Base-by-base conservation (phyloP, 371 early-diverging fungal species). In the Apophysomyces ossiformis region DNA sequence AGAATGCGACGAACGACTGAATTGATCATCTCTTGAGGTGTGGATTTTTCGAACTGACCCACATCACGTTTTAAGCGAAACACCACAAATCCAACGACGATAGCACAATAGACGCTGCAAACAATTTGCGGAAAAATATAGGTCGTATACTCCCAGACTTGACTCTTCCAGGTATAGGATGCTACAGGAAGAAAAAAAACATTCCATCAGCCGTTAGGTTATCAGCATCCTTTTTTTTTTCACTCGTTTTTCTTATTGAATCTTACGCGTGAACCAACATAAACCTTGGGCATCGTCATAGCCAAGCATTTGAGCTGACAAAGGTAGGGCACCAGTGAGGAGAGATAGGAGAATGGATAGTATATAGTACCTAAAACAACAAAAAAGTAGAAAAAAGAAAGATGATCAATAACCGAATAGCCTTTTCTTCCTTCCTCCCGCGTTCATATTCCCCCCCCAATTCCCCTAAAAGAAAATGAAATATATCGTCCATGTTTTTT, bases 241-340 rank as follows among this genome's bases (percentile, higher is more conserved):
- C n/a, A n/a, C n/a, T n/a, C n/a, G n/a, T 57, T 6, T 1, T 32
- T n/a, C n/a, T 46, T 21, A 16, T 13, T 26, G 16, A 15, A 4
- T 57, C 66, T 46, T 70, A 70, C 70, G 66, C n/a, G 63, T 66
- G 44, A 38, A 72, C 72, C 69, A 72, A 54, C 72, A 72, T 16
- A 45, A 59, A 16, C 64, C 66, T 63, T 72, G 72, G 9, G 72
- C 72, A 2, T 7, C 36, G 37, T 72, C 72, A 18, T 32, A 63
- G 1, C 72, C 72, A 41, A 68, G 37, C 9, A 58, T 37, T 15
- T 60, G 41, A 5, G 60, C 57, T 12, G 66, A 58, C 18, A 65
- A 57, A 13, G 72, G 72, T 6, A 72, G 35, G 7, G 45, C 39
- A n/a, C 45, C 72, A 1, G 66, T 64, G 1, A 68, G 7, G 18